phyloP scores from a whole-genome alignment of 352 stramenopile genomes.

The Pythium volutum region DNA sequence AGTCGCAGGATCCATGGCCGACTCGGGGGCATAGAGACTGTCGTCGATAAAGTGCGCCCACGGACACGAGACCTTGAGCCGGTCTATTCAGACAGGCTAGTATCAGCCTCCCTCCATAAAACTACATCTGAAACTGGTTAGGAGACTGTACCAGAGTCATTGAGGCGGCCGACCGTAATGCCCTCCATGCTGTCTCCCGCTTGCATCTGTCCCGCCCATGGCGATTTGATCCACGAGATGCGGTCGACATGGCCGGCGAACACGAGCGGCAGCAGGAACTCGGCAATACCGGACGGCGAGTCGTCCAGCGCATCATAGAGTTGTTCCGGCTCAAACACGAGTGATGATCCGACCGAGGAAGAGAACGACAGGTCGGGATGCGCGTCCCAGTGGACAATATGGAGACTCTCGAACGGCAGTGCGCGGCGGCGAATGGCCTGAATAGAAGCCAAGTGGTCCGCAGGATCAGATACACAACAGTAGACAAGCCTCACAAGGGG shows the following conservation, averaged over 20 bases:
- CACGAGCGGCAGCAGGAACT: constrained; percentile 80
- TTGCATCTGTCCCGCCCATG: constrained; percentile 67
- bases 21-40: constrained; percentile 40
- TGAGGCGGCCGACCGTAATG: constrained; percentile 21
- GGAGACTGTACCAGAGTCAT: constrained; percentile 5
- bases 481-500: neutral
- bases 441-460: neutral
- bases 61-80: constrained; percentile 53
- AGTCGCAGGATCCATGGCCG: constrained; percentile 33
- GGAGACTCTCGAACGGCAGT: constrained; percentile 62
- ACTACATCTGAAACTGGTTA: neutral
- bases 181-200: neutral
- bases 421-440: constrained; percentile 68
- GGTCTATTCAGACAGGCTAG: constrained; percentile 7
- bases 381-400: constrained; percentile 82
- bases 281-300: constrained; percentile 68
- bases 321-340: constrained; percentile 60
- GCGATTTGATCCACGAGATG: constrained; percentile 82
- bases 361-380: constrained; percentile 87
- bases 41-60: constrained; percentile 76
- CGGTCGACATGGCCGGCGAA: constrained; percentile 74
- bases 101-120: neutral
- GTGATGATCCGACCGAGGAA: constrained; percentile 26
- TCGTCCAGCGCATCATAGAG: constrained; percentile 77
- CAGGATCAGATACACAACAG: neutral